Percentiles rank a stretch among this genome's conserved stretches.
These are phyloP conservation scores for Calonectria ilicicola DNA, from an alignment of 2,329 filamentous ascomycete species.

Conservation along the genomic window DNA sequence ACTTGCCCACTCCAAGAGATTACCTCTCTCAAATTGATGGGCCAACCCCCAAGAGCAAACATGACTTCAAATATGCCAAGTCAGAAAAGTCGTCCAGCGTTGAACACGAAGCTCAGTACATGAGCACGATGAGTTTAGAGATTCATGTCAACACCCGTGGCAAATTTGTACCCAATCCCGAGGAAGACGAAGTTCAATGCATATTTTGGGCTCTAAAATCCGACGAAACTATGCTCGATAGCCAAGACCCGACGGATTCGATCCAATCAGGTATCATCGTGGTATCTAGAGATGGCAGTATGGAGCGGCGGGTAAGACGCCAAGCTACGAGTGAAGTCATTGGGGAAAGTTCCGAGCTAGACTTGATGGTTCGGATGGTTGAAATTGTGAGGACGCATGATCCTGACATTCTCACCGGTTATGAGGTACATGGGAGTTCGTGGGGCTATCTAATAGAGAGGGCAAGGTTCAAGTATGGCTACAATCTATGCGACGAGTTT, in stretches of 20 bases:
- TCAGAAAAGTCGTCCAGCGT: conserved; percentile 80
- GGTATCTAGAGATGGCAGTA: conserved; percentile 71
- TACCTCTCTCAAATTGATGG: conserved; percentile 88
- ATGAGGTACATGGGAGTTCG: conserved; percentile 91
- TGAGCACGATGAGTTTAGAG: conserved; percentile 96
- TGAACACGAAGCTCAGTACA: conserved; percentile 88
- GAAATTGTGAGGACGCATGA: conserved; percentile 87
- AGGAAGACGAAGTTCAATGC: conserved; percentile 87
- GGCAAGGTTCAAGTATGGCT: conserved; percentile 86
- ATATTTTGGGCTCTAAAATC: conserved; percentile 92
- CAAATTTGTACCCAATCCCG: conserved; percentile 86
- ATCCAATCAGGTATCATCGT: conserved; percentile 79
- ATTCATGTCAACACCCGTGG: conserved; percentile 90
- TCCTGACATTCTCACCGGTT: conserved; percentile 93
- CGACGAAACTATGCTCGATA: conserved; percentile 71
- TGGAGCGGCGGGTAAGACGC: conserved; percentile 72
- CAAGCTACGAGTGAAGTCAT: conserved; percentile 74
- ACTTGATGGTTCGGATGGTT: conserved; percentile 86
- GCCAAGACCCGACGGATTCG: conserved; percentile 57
- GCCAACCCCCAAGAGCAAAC: conserved; percentile 83
- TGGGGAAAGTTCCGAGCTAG: conserved; percentile 83
- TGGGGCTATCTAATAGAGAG: conserved; percentile 98
- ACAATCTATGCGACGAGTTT: conserved; percentile 90
- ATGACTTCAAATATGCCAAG: conserved; percentile 89
- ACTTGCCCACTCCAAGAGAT: conserved; percentile 45